Percentiles rank a stretch among this genome's conserved stretches.
Evolutionary conservation across 305 asterid genomes (phyloP).

Genomic region (Fraxinus baroniana): DNA sequence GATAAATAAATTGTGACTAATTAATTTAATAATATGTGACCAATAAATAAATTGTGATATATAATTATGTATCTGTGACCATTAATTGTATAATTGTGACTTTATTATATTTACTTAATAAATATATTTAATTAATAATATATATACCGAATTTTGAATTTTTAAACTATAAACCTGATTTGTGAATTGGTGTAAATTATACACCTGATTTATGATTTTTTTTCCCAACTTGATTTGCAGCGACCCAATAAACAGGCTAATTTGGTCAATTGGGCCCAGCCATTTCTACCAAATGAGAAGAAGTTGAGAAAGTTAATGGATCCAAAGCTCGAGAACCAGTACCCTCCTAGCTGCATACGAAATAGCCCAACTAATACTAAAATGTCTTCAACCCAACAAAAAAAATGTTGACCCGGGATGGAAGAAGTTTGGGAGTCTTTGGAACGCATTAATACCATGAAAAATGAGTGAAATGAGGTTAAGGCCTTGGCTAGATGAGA

Average conservation of each 20-base stretch:
- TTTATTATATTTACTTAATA: too few relatives aligned
- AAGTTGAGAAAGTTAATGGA: constrained; percentile 36
- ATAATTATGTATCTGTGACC: too few relatives aligned
- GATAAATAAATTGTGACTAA: too few relatives aligned
- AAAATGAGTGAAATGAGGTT: too few relatives aligned
- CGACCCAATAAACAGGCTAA: constrained; percentile 28
- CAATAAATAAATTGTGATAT: too few relatives aligned
- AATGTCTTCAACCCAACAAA: constrained; percentile 35
- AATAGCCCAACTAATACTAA: constrained; percentile 20
- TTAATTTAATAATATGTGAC: too few relatives aligned
- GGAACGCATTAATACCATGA: constrained; percentile 1
- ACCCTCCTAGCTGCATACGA: constrained; percentile 31
- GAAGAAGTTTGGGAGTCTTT: constrained; percentile 25
- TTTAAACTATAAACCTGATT: too few relatives aligned
- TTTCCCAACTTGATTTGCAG: constrained; percentile 20
- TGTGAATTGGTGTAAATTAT: too few relatives aligned
- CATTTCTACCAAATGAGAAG: constrained; percentile 31
- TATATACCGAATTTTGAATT: too few relatives aligned
- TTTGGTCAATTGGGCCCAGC: constrained; percentile 39
- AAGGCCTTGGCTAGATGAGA: neutral
- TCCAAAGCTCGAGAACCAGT: constrained; percentile 30
- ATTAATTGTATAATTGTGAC: too few relatives aligned
- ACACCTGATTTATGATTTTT: too few relatives aligned
- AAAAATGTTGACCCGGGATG: constrained; percentile 32
- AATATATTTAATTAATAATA: too few relatives aligned